Percentiles rank a stretch among this genome's conserved stretches.
phyloP scores from a whole-genome alignment of 2,329 filamentous ascomycete genomes.

The Botrytis elliptica region DNA sequence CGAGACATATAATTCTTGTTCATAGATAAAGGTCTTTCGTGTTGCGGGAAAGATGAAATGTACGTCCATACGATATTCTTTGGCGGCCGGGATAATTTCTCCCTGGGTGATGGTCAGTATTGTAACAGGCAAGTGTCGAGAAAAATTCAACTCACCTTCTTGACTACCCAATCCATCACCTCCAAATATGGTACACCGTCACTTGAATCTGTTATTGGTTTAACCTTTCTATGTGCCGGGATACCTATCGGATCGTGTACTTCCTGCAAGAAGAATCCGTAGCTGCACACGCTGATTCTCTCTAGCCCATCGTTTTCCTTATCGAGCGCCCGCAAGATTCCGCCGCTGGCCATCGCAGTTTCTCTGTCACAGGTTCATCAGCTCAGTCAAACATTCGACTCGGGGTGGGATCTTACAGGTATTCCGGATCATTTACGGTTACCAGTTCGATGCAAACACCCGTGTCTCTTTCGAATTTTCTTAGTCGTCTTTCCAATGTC shows the following conservation, averaged over 20 bases:
- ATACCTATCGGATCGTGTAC: not conserved
- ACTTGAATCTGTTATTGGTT: not conserved
- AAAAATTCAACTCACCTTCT: not conserved
- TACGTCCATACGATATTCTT: constrained; percentile 2
- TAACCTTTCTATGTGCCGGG: not conserved
- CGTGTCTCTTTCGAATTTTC: not conserved
- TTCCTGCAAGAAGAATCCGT: constrained; percentile 10
- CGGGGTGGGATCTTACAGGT: not conserved
- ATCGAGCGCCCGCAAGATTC: not conserved
- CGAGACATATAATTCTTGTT: constrained; percentile 14
- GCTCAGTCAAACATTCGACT: not conserved
- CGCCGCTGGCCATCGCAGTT: constrained; percentile 15
- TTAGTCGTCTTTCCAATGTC: not conserved
- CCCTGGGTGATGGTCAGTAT: not conserved
- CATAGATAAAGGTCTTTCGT: not conserved
- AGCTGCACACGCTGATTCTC: constrained; percentile 6
- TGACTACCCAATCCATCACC: constrained; percentile 7
- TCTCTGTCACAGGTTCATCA: not conserved
- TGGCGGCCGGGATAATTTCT: not conserved
- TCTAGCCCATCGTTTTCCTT: constrained; percentile 3
- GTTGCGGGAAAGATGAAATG: not conserved
- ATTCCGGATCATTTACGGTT: not conserved
- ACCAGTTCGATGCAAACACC: not conserved
- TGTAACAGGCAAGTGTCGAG: not conserved
- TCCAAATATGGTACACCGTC: constrained; percentile 7